Conservation (phyloP, 352 stramenopile genomes). For the Pythium rhizo-oryzae region DNA sequence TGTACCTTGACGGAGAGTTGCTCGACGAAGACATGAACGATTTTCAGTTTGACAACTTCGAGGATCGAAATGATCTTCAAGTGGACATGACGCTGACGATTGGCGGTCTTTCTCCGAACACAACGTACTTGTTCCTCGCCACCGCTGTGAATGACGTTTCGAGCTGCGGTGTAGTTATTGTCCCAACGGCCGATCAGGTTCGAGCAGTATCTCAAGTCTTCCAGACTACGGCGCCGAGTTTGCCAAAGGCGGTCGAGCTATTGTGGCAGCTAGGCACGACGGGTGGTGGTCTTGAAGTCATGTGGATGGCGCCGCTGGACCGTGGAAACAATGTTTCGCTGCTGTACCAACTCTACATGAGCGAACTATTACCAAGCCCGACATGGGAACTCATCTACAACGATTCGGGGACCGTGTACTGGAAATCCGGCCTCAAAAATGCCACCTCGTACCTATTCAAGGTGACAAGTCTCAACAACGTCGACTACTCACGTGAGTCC, state of each 20-base stretch:
- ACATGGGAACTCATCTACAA: conserved; percentile 53
- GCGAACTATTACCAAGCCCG: conserved; percentile 12
- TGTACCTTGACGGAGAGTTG: conserved; percentile 25
- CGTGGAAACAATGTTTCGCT: conserved; percentile 35
- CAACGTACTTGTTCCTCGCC: conserved; percentile 46
- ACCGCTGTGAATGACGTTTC: conserved; percentile 55
- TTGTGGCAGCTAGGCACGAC: conserved; percentile 48
- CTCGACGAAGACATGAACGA: conserved; percentile 8
- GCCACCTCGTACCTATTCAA: conserved; percentile 54
- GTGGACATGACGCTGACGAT: conserved; percentile 47
- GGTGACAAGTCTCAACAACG: conserved; percentile 45
- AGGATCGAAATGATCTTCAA: conserved; percentile 18
- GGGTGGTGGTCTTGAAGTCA: conserved; percentile 51
- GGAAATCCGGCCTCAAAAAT: conserved; percentile 55
- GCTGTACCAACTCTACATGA: conserved; percentile 65
- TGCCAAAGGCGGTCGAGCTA: conserved; percentile 27
- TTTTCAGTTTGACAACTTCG: conserved; percentile 29
- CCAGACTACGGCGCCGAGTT: conserved; percentile 29
- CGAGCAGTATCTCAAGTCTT: conserved; percentile 20
- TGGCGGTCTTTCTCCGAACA: conserved; percentile 41
- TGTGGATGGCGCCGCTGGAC: conserved; percentile 47
- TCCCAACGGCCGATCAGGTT: background rate
- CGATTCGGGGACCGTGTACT: conserved; percentile 40
- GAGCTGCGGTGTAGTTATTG: conserved; percentile 28
- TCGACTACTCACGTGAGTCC: conserved; percentile 47